A percentile compares a stretch with the other conserved stretches of the same genome.
phyloP scores from a whole-genome alignment of 2,329 filamentous ascomycete genomes.

The Alternaria arborescens region DNA sequence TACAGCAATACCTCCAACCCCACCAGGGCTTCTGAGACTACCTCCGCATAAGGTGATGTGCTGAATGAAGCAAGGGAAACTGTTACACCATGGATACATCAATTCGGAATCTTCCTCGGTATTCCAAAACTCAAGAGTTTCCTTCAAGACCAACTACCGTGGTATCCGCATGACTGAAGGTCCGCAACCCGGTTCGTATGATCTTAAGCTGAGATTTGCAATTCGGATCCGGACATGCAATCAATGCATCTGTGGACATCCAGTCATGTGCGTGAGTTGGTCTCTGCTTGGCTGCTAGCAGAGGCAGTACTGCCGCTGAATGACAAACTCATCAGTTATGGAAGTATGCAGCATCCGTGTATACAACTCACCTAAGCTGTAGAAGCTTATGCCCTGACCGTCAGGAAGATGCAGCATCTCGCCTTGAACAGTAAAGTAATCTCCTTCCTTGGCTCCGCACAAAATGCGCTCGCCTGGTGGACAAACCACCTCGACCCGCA shows the following conservation, averaged over 20 bases:
- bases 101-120: neutral
- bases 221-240: slow-evolving; percentile 21
- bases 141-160: slow-evolving; percentile 11
- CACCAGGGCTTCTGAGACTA: neutral
- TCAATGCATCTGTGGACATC: slow-evolving; percentile 22
- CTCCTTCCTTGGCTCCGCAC: slow-evolving; percentile 17
- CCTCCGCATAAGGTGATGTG: neutral
- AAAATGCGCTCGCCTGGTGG: slow-evolving; percentile 17
- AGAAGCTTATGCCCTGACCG: slow-evolving; percentile 18
- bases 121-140: neutral
- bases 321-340: neutral
- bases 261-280: slow-evolving; percentile 21
- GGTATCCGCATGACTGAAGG: slow-evolving; percentile 19
- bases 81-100: neutral
- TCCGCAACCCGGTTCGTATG: slow-evolving; percentile 11
- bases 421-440: slow-evolving; percentile 17
- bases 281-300: slow-evolving; percentile 17
- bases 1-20: neutral
- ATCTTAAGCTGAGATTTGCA: slow-evolving; percentile 23
- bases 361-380: slow-evolving; percentile 12
- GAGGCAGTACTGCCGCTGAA: slow-evolving; percentile 13
- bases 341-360: neutral
- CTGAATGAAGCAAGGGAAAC: neutral
- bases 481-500: slow-evolving; percentile 18
- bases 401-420: slow-evolving; percentile 20